Evolutionary conservation across 2,329 filamentous ascomycete species (phyloP).

Genomic region (Fusarium musae): DNA sequence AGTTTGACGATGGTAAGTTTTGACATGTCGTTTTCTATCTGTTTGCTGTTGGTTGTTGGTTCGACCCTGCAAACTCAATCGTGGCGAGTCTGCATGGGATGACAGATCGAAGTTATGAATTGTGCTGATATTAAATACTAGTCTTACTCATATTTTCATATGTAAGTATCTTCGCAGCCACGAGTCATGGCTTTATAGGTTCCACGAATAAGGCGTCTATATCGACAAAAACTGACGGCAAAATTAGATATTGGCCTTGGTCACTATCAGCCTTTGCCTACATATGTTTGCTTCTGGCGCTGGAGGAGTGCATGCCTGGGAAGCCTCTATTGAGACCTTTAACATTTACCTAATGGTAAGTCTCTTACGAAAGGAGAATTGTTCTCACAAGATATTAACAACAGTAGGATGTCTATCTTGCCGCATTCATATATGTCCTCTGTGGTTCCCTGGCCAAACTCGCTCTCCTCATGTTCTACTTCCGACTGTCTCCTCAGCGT

Average conservation of each 20-base stretch:
- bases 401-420: conserved; percentile 43
- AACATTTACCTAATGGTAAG: conserved; percentile 42
- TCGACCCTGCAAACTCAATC: not conserved
- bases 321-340: conserved; percentile 44
- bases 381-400: not conserved
- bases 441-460: conserved; percentile 52
- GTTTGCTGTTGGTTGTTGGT: not conserved
- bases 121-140: conserved; percentile 11
- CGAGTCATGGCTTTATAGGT: not conserved
- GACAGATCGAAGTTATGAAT: not conserved
- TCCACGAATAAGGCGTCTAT: fast-evolving
- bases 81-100: not conserved
- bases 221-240: not conserved
- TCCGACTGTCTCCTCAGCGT: conserved; percentile 49
- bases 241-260: conserved; percentile 26
- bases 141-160: conserved; percentile 33
- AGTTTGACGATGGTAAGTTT: conserved; percentile 44
- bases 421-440: conserved; percentile 48
- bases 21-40: not conserved
- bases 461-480: conserved; percentile 53
- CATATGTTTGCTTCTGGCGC: conserved; percentile 43
- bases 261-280: conserved; percentile 35
- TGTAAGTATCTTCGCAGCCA: conserved; percentile 5
- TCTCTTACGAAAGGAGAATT: too few species aligned
- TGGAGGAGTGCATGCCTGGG: conserved; percentile 48